Evolutionary conservation across 2,329 filamentous ascomycete genomes (phyloP).

Genomic region (Hymenoscyphus fructigenus): DNA sequence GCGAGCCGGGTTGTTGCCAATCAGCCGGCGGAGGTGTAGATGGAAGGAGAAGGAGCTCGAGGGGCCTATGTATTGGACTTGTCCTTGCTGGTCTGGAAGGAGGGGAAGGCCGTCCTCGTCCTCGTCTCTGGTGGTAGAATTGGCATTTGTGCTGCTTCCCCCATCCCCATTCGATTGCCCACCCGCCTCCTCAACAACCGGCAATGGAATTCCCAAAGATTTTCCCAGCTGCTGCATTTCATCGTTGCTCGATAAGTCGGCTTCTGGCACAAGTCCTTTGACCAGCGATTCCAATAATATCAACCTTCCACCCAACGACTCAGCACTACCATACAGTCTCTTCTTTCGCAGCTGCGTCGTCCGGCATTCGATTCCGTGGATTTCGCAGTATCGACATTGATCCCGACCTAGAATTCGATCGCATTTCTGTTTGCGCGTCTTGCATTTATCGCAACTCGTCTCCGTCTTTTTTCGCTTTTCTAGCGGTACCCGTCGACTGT

Average conservation of each 20-base stretch:
- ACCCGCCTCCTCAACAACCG: conserved; percentile 26
- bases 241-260: conserved; percentile 43
- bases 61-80: conserved; percentile 45
- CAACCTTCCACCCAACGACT: conserved; percentile 42
- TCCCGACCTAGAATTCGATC: conserved; percentile 40
- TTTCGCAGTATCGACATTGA: conserved; percentile 43
- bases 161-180: conserved; percentile 20
- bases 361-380: conserved; percentile 42
- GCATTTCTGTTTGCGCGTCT: conserved; percentile 48
- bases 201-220: conserved; percentile 42
- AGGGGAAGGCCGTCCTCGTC: conserved; percentile 35
- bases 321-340: conserved; percentile 44
- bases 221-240: conserved; percentile 41
- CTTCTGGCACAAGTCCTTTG: conserved; percentile 44
- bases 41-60: conserved; percentile 45
- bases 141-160: background rate
- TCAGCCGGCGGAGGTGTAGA: conserved; percentile 41
- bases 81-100: conserved; percentile 44
- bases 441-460: conserved; percentile 46
- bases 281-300: conserved; percentile 45
- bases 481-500: conserved; percentile 40
- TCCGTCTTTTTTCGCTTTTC: conserved; percentile 47
- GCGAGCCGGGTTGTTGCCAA: conserved; percentile 36
- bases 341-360: conserved; percentile 47
- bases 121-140: conserved; percentile 21